Evolutionary conservation across 768 basidiomycete species (phyloP).

Genomic region (Trametes cingulata): DNA sequence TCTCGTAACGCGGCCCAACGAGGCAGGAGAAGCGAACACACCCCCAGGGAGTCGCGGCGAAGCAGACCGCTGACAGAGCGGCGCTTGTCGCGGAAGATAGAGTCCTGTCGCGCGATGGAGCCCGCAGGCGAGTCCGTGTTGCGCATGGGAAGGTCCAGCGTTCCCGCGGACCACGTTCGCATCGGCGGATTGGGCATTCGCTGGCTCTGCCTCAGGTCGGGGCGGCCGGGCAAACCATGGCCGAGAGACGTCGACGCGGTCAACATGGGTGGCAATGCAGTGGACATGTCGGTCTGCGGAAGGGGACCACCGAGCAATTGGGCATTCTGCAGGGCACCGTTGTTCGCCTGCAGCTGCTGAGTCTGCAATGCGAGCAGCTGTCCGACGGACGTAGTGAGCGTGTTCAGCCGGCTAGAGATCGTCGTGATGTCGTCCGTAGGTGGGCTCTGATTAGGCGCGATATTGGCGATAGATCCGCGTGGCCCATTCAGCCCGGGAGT

Average conservation of each 20-base stretch:
- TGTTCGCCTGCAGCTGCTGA: constrained; percentile 59
- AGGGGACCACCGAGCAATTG: constrained; percentile 34
- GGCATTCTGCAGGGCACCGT: constrained; percentile 21
- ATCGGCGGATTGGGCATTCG: constrained; percentile 71
- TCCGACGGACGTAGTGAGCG: constrained; percentile 81
- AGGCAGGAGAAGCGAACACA: constrained; percentile 40
- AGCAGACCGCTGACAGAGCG: constrained; percentile 69
- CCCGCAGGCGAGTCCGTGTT: constrained; percentile 40
- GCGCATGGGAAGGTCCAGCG: constrained; percentile 70
- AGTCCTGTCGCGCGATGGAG: constrained; percentile 40
- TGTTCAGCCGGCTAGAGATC: constrained; percentile 77
- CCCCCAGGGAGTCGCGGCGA: constrained; percentile 75
- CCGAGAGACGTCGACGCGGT: constrained; percentile 41
- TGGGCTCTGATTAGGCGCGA: constrained; percentile 70
- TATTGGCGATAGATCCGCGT: constrained; percentile 64
- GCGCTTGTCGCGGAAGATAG: constrained; percentile 64
- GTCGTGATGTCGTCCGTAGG: constrained; percentile 71
- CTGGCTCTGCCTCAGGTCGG: constrained; percentile 58
- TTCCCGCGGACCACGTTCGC: constrained; percentile 86
- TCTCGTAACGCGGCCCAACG: constrained; percentile 2
- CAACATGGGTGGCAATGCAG: constrained; percentile 15
- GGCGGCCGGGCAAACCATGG: constrained; percentile 64
- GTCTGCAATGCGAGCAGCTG: constrained; percentile 82
- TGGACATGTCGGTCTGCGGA: constrained; percentile 38
- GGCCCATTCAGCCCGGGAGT: constrained; percentile 39